Conservation (phyloP, 257 asterid species). For the Nicotiana otophora region DNA sequence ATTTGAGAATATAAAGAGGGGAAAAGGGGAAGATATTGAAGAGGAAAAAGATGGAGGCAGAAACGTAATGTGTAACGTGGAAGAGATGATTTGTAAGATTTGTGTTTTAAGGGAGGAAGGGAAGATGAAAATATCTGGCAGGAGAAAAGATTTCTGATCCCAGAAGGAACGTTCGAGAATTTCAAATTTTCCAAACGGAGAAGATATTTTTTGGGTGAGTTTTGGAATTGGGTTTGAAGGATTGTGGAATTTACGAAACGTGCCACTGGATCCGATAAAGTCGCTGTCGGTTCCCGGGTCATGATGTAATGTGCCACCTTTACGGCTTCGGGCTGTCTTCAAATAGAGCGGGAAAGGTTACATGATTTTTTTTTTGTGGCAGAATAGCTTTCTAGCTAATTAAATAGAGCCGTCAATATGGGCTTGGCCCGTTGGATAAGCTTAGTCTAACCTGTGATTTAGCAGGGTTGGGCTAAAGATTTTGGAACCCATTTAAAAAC, state of each 20-base stretch:
- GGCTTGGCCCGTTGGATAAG: too few species aligned
- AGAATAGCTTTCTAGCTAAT: too few species aligned
- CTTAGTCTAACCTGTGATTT: too few species aligned
- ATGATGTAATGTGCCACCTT: neutral
- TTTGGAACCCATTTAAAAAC: too few species aligned
- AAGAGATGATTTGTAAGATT: neutral
- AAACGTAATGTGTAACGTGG: neutral
- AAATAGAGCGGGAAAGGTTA: neutral
- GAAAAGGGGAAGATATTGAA: neutral
- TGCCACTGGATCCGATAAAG: slow-evolving; percentile 31
- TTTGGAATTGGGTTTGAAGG: slow-evolving; percentile 9
- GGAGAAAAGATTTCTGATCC: neutral
- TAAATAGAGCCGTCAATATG: too few species aligned
- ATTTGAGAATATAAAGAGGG: neutral
- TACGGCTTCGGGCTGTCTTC: neutral
- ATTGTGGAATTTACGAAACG: slow-evolving; percentile 6
- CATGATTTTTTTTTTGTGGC: too few species aligned
- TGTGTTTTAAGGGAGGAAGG: neutral
- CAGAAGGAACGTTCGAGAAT: slow-evolving; percentile 50
- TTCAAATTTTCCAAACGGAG: neutral
- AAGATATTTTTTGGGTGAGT: slow-evolving; percentile 43
- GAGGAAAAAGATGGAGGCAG: neutral
- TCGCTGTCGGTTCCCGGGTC: neutral
- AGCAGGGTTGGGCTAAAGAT: too few species aligned
- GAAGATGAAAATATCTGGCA: slow-evolving; percentile 30